These are phyloP conservation scores for Coriaria nepalensis DNA, from an alignment of 306 rosid species.

Conservation along the genomic window DNA sequence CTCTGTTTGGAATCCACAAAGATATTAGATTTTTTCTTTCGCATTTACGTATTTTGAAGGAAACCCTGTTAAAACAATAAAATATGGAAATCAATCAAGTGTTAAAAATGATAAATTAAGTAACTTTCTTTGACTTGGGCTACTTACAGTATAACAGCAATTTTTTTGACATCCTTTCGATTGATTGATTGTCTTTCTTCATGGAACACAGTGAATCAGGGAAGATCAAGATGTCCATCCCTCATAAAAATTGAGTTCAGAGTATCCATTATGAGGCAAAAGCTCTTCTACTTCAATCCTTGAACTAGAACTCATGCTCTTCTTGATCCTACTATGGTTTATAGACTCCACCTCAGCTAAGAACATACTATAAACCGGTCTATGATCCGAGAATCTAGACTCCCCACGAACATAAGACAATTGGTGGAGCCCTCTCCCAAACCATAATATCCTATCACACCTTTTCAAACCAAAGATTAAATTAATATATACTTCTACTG, in stretches of 20 bases:
- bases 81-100: too few species aligned
- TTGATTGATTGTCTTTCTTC: too few species aligned
- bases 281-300: slow-evolving; percentile 88
- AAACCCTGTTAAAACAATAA: too few species aligned
- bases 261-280: slow-evolving; percentile 52
- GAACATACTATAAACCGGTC: slow-evolving; percentile 82
- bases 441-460: slow-evolving; percentile 97
- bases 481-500: too few species aligned
- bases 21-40: too few species aligned
- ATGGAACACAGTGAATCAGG: background rate
- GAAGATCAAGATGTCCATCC: slow-evolving; percentile 7
- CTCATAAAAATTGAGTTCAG: slow-evolving; percentile 44
- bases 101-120: too few species aligned
- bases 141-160: too few species aligned
- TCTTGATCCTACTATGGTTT: slow-evolving; percentile 54
- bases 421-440: slow-evolving; percentile 84
- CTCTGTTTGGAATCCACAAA: too few species aligned
- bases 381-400: slow-evolving; percentile 91
- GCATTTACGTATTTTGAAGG: too few species aligned
- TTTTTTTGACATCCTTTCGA: too few species aligned
- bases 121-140: too few species aligned
- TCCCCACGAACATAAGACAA: slow-evolving; percentile 94
- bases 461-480: slow-evolving; percentile 29
- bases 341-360: slow-evolving; percentile 74
- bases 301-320: slow-evolving; percentile 74